Base-by-base conservation (phyloP, 176 grass and related monocot species). In the Stipa capillata region DNA sequence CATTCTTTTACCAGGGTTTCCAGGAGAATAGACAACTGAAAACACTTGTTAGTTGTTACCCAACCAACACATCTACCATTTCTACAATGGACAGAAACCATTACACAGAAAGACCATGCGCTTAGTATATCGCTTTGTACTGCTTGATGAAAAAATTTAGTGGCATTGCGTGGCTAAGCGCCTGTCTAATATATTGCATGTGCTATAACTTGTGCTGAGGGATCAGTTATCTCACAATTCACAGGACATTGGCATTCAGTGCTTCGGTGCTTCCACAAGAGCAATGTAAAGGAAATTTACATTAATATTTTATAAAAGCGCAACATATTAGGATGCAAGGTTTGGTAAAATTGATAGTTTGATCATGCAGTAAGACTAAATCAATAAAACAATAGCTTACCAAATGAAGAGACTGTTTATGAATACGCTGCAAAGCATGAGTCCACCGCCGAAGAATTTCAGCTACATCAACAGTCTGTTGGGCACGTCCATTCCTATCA, bases 371-470 rank as follows among this genome's bases (percentile, higher is more conserved):
- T 5, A 33, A 18, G 37, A 60, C 15, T 33, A 69, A n/a, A 79
- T 65, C 34, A 61, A 73, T 36, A 47, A 81, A 63, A 62, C 45
- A 75, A 69, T 65, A 82, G 88, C 88, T 87, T 86, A 99, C 97
- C 92, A 99, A 82, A 87, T 99, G 89, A 83, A 99, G 88, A 65
- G 97, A 99, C 76, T 99, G 97, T 71, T 93, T 95, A 81, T 99
- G 97, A 89, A 99, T 99, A 83, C 97, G 90, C 73, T 99, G 97
- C 86, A 99, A 89, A 83, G 97, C 97, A 89, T 99, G 97, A 81
- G 90, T 99, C 97, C 97, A 99, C 50, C 97, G 90, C 16, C 97
- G 90, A 66, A 99, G 92, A 90, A 99, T 93, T 83, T 99, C 97
- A 44, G 97, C 92, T 65, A 99, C 92, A 72, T 99, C 97, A 81